A percentile compares a stretch with the other conserved stretches of the same genome.
Conservation (phyloP, 2,329 filamentous ascomycete genomes). For the Ophiostoma angusticollis region DNA sequence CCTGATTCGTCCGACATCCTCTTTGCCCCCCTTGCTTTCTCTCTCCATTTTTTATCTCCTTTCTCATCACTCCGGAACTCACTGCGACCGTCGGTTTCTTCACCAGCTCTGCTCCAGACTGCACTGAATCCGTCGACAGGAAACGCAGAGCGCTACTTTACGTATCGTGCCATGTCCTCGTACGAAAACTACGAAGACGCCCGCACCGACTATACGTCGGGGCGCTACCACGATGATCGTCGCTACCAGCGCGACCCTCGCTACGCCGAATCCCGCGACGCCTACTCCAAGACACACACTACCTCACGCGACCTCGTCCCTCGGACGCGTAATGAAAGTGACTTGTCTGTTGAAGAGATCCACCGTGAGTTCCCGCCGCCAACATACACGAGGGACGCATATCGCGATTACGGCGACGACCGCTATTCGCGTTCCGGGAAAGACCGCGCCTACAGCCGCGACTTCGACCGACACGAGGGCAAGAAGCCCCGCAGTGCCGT, state of each 20-base stretch:
- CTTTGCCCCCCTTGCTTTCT: no score
- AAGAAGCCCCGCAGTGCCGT: slow-evolving; percentile 37
- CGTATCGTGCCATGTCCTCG: slow-evolving; percentile 24
- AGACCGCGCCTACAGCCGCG: slow-evolving; percentile 32
- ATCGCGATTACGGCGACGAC: slow-evolving; percentile 47
- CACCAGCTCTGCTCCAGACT: background rate
- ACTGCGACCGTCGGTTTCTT: no score
- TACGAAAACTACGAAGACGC: slow-evolving; percentile 41
- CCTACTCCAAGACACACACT: slow-evolving; percentile 29
- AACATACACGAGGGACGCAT: slow-evolving; percentile 39
- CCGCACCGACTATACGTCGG: slow-evolving; percentile 22
- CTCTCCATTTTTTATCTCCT: no score
- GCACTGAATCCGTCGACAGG: background rate
- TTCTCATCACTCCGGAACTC: no score
- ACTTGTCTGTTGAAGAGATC: slow-evolving; percentile 67
- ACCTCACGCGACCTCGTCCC: slow-evolving; percentile 41
- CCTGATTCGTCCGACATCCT: no score
- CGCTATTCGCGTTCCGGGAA: slow-evolving; percentile 25
- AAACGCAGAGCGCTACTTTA: background rate
- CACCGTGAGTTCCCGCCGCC: slow-evolving; percentile 73
- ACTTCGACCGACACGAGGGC: slow-evolving; percentile 35
- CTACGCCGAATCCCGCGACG: slow-evolving; percentile 40
- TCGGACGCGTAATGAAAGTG: slow-evolving; percentile 57
- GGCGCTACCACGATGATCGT: slow-evolving; percentile 39
- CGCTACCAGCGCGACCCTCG: slow-evolving; percentile 39